Percentiles rank a stretch among this genome's conserved stretches.
phyloP scores from a whole-genome alignment of 78 protist species.

The Polysphondylium violaceum region DNA sequence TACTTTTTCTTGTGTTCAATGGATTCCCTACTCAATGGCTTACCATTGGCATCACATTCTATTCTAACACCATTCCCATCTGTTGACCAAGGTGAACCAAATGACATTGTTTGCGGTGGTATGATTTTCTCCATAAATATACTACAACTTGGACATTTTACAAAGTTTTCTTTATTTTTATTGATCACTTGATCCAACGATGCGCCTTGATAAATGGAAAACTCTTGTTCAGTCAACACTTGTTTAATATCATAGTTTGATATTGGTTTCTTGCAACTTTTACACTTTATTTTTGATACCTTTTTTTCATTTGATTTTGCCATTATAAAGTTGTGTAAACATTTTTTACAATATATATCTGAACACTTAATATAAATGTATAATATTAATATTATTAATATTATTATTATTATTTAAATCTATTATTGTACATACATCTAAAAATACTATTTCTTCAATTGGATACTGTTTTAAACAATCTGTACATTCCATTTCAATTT shows the following conservation, averaged over 20 bases:
- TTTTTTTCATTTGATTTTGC: constrained; percentile 27
- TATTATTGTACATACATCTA: constrained; percentile 30
- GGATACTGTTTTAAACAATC: constrained; percentile 6
- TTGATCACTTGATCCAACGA: constrained; percentile 51
- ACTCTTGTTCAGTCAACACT: constrained; percentile 44
- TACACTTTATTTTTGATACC: constrained; percentile 53
- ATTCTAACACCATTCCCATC: neutral
- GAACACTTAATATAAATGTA: constrained; percentile 1
- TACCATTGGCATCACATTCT: constrained; percentile 62
- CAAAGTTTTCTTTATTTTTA: constrained; percentile 10
- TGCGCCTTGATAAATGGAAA: constrained; percentile 29
- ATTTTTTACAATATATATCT: constrained; percentile 66
- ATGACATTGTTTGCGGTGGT: neutral
- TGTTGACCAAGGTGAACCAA: neutral
- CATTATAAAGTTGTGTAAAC: constrained; percentile 40
- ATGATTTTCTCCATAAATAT: constrained; percentile 36
- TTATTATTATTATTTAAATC: neutral
- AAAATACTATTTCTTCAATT: constrained; percentile 25
- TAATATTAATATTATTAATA: neutral
- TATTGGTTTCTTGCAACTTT: constrained; percentile 3
- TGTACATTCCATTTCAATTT: constrained; percentile 21
- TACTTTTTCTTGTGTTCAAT: constrained; percentile 62
- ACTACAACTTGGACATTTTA: constrained; percentile 53
- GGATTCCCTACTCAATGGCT: constrained; percentile 44
- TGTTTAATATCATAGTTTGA: constrained; percentile 41